These are phyloP conservation scores for Fragaria iinumae DNA, from an alignment of 306 rosid species.

Conservation along the genomic window DNA sequence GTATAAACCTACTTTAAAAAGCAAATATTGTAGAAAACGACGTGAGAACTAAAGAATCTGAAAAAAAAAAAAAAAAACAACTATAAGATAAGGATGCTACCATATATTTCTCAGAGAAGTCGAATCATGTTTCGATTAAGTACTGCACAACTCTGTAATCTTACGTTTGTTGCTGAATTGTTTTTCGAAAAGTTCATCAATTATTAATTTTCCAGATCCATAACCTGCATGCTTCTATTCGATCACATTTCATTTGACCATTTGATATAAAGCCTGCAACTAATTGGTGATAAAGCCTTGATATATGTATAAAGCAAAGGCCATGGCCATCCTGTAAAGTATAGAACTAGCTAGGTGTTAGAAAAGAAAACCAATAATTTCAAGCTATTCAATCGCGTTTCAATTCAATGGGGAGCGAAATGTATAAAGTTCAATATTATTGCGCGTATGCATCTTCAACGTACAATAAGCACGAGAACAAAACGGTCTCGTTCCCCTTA, in stretches of 20 bases:
- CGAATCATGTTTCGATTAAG: background rate
- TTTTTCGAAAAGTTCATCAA: background rate
- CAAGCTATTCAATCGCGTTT: background rate
- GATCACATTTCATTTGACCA: background rate
- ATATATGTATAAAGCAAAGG: background rate
- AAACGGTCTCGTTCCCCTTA: background rate
- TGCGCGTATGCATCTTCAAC: background rate
- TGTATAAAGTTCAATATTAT: background rate
- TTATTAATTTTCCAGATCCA: background rate
- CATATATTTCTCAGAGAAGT: background rate
- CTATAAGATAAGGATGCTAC: background rate
- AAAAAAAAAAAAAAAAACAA: no score
- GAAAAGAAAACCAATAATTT: background rate
- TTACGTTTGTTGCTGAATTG: conserved; percentile 2
- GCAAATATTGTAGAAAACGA: background rate
- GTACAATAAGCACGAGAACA: background rate
- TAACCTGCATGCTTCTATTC: background rate
- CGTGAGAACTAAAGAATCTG: background rate
- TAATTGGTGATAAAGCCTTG: background rate
- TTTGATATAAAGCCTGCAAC: background rate
- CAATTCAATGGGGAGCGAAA: background rate
- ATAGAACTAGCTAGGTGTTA: background rate
- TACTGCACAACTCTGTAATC: background rate
- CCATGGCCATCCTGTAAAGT: background rate
- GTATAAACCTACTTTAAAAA: background rate